Conservation (phyloP, 805 yeast genomes). For the Zygosaccharomyces lentus region DNA sequence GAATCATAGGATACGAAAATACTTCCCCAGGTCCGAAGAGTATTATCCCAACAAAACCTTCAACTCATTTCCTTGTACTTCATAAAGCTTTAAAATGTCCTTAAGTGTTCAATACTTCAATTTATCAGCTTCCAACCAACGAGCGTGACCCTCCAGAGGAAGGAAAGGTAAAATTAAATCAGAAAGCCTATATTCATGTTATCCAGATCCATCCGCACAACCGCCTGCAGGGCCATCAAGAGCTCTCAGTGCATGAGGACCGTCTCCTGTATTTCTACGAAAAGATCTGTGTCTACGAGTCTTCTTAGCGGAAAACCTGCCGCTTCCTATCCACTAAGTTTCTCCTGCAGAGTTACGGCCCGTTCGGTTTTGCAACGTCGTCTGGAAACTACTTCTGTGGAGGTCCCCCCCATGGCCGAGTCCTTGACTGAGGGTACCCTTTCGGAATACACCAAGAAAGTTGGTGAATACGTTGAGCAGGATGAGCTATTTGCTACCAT, state of each 20-base stretch:
- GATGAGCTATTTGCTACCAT: conserved; percentile 95
- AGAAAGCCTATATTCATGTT: conserved; percentile 8
- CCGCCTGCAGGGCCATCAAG: conserved; percentile 9
- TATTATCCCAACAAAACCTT: not conserved
- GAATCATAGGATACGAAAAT: not conserved
- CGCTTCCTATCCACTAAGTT: not conserved
- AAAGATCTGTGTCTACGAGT: conserved; percentile 15
- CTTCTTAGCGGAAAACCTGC: conserved; percentile 3
- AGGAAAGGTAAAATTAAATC: not conserved
- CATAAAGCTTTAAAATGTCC: not conserved
- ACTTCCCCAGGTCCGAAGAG: not conserved
- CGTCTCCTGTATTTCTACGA: conserved; percentile 7
- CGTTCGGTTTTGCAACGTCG: conserved; percentile 19
- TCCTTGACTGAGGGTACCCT: conserved; percentile 96
- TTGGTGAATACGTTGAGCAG: conserved; percentile 81
- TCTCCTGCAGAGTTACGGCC: not conserved
- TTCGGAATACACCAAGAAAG: conserved; percentile 59
- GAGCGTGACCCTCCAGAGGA: not conserved
- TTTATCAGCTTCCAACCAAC: not conserved
- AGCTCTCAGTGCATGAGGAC: conserved; percentile 11
- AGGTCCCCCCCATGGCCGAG: conserved; percentile 98
- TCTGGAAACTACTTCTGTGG: conserved; percentile 50
- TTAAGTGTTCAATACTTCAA: not conserved
- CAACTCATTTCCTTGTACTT: not conserved
- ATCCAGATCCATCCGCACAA: conserved; percentile 12